These are phyloP conservation scores for Pichia kluyveri DNA, from an alignment of 805 yeast genomes.

Conservation along the genomic window DNA sequence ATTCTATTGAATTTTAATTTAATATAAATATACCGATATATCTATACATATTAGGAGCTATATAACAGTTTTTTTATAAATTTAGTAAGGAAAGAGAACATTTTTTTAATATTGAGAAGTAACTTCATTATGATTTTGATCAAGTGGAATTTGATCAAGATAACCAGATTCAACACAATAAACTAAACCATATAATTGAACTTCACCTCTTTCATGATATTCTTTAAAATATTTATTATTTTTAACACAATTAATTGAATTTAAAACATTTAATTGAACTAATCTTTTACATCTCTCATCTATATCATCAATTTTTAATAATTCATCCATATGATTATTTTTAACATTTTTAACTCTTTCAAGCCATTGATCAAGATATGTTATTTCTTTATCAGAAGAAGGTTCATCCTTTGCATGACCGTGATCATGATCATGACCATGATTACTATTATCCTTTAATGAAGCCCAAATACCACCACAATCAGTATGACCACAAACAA, in stretches of 20 bases:
- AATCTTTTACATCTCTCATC: slow-evolving; percentile 49
- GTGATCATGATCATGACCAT: no score
- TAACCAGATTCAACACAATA: slow-evolving; percentile 78
- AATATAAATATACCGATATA: no score
- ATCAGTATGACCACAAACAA: slow-evolving; percentile 90
- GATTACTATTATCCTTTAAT: slow-evolving; percentile 38
- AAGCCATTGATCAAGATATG: slow-evolving; percentile 57
- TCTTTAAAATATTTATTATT: slow-evolving; percentile 59
- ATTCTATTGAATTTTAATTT: slow-evolving; percentile 8
- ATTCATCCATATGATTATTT: slow-evolving; percentile 43
- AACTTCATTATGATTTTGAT: slow-evolving; percentile 4
- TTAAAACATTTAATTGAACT: slow-evolving; percentile 66
- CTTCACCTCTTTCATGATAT: slow-evolving; percentile 51
- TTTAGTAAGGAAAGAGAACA: no score
- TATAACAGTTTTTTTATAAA: no score
- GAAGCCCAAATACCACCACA: slow-evolving; percentile 92
- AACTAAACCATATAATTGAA: slow-evolving; percentile 75
- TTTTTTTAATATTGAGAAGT: slow-evolving; percentile 3
- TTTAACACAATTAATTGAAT: slow-evolving; percentile 60
- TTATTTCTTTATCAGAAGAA: slow-evolving; percentile 41
- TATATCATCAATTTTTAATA: slow-evolving; percentile 43
- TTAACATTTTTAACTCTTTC: slow-evolving; percentile 59
- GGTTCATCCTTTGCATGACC: no score
- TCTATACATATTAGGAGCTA: neutral
- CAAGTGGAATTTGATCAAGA: slow-evolving; percentile 30